A percentile compares a stretch with the other conserved stretches of the same genome.
Evolutionary conservation across 2,329 filamentous ascomycete species (phyloP).

Genomic region (Monosporascus sp.): DNA sequence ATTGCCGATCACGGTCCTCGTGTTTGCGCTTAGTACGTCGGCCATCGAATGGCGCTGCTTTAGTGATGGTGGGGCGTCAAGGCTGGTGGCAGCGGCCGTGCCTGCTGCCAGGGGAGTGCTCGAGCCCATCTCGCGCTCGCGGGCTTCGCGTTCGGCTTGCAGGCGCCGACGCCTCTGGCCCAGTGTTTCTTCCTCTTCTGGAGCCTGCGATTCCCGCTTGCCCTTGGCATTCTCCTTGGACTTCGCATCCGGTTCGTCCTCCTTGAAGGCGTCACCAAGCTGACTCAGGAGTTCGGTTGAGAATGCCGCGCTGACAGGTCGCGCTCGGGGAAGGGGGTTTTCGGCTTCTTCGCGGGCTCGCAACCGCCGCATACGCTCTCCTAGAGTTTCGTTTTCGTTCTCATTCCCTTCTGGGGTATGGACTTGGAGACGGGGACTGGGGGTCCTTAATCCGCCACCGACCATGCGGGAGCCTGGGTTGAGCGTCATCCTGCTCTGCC

Average conservation of each 20-base stretch:
- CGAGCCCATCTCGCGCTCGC: conserved; percentile 47
- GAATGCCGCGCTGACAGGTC: conserved; percentile 61
- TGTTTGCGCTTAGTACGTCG: conserved; percentile 47
- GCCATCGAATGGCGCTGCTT: conserved; percentile 45
- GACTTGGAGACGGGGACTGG: conserved; percentile 24
- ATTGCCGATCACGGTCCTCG: conserved; percentile 30
- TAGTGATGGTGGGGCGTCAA: conserved; percentile 35
- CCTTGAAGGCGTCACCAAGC: conserved; percentile 47
- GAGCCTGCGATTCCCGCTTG: conserved; percentile 22
- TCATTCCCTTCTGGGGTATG: conserved; percentile 40
- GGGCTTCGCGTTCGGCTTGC: conserved; percentile 63
- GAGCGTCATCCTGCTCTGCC: conserved; percentile 40
- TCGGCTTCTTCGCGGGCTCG: conserved; percentile 48
- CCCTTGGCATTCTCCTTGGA: conserved; percentile 26
- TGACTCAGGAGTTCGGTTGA: conserved; percentile 63
- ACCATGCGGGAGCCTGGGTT: conserved; percentile 21
- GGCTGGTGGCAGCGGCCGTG: conserved; percentile 22
- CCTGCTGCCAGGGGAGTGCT: conserved; percentile 11
- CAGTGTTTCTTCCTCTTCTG: conserved; percentile 67
- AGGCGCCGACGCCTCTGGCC: conserved; percentile 71
- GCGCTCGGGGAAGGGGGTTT: conserved; percentile 42
- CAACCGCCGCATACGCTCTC: conserved; percentile 59
- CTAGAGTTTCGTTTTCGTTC: conserved; percentile 60
- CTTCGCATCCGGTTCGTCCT: conserved; percentile 21
- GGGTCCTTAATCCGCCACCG: conserved; percentile 18